Base-by-base conservation (phyloP, 1,284 basidiomycete genomes). In the Xerocomus nothofagi region DNA sequence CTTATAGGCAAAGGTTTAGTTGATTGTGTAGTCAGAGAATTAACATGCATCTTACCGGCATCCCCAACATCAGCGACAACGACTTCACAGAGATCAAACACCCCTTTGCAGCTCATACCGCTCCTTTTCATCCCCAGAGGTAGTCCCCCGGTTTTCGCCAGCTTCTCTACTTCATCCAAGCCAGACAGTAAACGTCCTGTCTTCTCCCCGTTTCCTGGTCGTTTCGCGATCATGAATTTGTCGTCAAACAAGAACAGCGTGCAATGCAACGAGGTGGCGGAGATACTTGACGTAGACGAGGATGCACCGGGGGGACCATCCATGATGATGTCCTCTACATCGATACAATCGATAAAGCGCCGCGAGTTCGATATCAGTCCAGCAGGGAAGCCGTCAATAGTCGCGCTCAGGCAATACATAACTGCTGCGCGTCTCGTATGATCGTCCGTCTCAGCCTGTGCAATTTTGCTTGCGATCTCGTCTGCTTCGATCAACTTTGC, bases 191-290 rank as follows among this genome's bases (percentile, higher is more conserved):
- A 72, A 39, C 84, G 79, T 0, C 90, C 94, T 36, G 84, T 80
- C 61, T 87, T 86, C 51, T 91, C 81, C 4, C 81, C 78, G 37
- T 81, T 81, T 8, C 80, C 77, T 3, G 90, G 87, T 26, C 97
- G 82, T 71, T 98, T 98, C 45, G 87, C 88, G 53, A 99, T 84
- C 64, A 98, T 80, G 26, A 99, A 73, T 62, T 93, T 92, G 71
- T 99, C 97, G 60, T 96, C 91, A 63, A 99, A 99, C 34, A 99
- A 76, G 68, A 99, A 91, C 30, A 99, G 73, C 1, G 90, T 92
- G 68, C 91, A 95, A 60, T 92, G 89, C 10, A 98, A 76, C 3
- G 76, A 62, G 43, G 67, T 66, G 4, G 70, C 55, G 8, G 73
- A 65, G 15, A 68, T 56, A 44, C 69, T 73, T 15, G 69, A 70